Evolutionary conservation across 805 yeast species (phyloP).

Genomic region (Spathaspora sp.): DNA sequence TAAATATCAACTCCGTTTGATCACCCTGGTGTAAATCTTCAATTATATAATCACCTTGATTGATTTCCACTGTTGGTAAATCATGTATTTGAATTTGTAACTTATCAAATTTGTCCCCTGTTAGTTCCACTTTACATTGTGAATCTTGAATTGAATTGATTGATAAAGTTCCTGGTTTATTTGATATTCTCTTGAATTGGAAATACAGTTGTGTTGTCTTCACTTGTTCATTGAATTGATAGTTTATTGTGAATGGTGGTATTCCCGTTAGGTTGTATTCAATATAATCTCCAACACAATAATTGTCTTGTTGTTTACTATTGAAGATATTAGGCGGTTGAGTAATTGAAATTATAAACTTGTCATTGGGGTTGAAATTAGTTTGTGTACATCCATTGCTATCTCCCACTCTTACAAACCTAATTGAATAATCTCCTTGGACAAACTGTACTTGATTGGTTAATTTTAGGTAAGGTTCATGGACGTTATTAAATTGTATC

Average conservation of each 20-base stretch:
- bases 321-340: slow-evolving; percentile 69
- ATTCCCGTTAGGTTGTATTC: slow-evolving; percentile 72
- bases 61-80: slow-evolving; percentile 73
- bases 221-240: slow-evolving; percentile 62
- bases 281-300: slow-evolving; percentile 92
- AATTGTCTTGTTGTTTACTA: slow-evolving; percentile 30
- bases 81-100: slow-evolving; percentile 39
- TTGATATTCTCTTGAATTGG: slow-evolving; percentile 64
- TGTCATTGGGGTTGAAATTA: slow-evolving; percentile 33
- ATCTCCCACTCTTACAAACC: slow-evolving; percentile 59
- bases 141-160: slow-evolving; percentile 72
- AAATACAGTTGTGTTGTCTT: slow-evolving; percentile 53
- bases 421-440: slow-evolving; percentile 68
- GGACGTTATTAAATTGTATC: slow-evolving; percentile 7
- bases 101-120: slow-evolving; percentile 25
- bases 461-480: slow-evolving; percentile 6
- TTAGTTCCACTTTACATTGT: slow-evolving; percentile 64
- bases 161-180: slow-evolving; percentile 73
- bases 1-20: slow-evolving; percentile 80
- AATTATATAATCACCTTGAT: slow-evolving; percentile 69
- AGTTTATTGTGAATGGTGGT: slow-evolving; percentile 74
- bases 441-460: slow-evolving; percentile 46
- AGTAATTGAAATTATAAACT: slow-evolving; percentile 57
- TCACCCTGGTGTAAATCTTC: slow-evolving; percentile 95
- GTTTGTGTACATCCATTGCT: slow-evolving; percentile 63